Evolutionary conservation across 208 protist genomes (phyloP).

Genomic region (Crithidia fasciculata): DNA sequence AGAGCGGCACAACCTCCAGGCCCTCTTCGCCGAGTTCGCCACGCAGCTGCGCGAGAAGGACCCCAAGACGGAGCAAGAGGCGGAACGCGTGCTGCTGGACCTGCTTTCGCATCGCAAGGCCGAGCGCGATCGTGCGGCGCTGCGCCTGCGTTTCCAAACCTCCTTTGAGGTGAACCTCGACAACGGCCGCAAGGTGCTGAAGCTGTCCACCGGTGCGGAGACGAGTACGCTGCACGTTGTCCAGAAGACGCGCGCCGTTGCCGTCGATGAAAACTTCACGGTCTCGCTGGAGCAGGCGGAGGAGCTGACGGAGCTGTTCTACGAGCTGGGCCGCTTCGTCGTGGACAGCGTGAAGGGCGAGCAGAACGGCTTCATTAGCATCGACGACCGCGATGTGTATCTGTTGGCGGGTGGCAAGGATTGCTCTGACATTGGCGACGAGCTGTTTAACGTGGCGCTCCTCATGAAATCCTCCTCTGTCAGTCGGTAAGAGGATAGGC

Average conservation of each 20-base stretch:
- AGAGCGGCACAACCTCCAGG: slow-evolving; percentile 79
- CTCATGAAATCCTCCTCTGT: slow-evolving; percentile 49
- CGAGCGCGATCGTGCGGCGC: slow-evolving; percentile 75
- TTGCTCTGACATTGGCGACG: slow-evolving; percentile 76
- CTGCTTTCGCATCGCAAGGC: slow-evolving; percentile 81
- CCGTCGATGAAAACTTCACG: slow-evolving; percentile 60
- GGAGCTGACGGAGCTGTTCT: slow-evolving; percentile 82
- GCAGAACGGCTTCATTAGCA: slow-evolving; percentile 77
- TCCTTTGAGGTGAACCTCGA: slow-evolving; percentile 84
- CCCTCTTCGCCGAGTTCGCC: slow-evolving; percentile 78
- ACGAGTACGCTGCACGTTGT: slow-evolving; percentile 68
- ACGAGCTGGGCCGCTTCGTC: slow-evolving; percentile 81
- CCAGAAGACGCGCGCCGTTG: slow-evolving; percentile 67
- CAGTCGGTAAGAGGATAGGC: background rate
- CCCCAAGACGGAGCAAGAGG: slow-evolving; percentile 75
- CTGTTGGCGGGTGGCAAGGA: slow-evolving; percentile 68
- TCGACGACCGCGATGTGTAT: slow-evolving; percentile 84
- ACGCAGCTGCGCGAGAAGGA: slow-evolving; percentile 77
- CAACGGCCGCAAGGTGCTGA: slow-evolving; percentile 77
- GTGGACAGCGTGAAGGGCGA: slow-evolving; percentile 77
- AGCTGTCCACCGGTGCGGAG: slow-evolving; percentile 56
- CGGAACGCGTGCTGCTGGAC: slow-evolving; percentile 75
- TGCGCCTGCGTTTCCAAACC: slow-evolving; percentile 69
- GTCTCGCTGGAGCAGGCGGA: slow-evolving; percentile 73
- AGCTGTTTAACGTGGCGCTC: slow-evolving; percentile 80